Conservation (phyloP, 371 early-diverging fungal genomes). For the Mucor indicus region DNA sequence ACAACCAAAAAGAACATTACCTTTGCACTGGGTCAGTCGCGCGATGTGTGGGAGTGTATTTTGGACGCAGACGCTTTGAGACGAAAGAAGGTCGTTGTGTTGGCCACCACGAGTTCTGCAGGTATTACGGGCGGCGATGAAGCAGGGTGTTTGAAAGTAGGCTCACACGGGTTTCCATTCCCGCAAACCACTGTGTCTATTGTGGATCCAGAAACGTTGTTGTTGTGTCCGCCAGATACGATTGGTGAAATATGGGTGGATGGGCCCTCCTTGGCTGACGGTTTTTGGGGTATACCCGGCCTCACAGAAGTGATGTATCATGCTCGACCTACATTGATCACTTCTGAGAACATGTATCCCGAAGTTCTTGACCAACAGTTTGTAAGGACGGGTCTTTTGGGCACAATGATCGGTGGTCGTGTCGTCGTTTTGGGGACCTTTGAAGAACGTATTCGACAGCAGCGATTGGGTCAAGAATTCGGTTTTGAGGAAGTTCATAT, state of each 20-base stretch:
- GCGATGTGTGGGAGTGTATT: constrained; percentile 54
- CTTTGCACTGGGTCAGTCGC: constrained; percentile 43
- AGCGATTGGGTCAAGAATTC: constrained; percentile 39
- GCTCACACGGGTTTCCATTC: constrained; percentile 63
- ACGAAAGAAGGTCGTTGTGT: constrained; percentile 47
- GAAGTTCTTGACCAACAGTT: constrained; percentile 57
- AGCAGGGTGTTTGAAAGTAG: constrained; percentile 20
- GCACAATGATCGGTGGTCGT: constrained; percentile 71
- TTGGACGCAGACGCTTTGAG: constrained; percentile 58
- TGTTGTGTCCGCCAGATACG: constrained; percentile 69
- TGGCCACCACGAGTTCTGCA: constrained; percentile 45
- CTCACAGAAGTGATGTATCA: constrained; percentile 73
- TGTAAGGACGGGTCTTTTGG: constrained; percentile 77
- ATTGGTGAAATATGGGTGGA: constrained; percentile 88
- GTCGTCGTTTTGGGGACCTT: constrained; percentile 72
- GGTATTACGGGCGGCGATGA: background rate
- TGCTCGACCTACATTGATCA: constrained; percentile 58
- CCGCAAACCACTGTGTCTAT: constrained; percentile 71
- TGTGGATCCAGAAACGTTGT: constrained; percentile 78
- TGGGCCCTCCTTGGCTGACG: constrained; percentile 70
- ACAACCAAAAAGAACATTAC: constrained; percentile 22
- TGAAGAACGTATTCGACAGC: constrained; percentile 72
- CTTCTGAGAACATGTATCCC: constrained; percentile 45
- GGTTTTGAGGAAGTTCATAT: constrained; percentile 54
- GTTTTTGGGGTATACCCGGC: constrained; percentile 79